phyloP scores from a whole-genome alignment of 805 yeast genomes.

The Teunomyces stri region DNA sequence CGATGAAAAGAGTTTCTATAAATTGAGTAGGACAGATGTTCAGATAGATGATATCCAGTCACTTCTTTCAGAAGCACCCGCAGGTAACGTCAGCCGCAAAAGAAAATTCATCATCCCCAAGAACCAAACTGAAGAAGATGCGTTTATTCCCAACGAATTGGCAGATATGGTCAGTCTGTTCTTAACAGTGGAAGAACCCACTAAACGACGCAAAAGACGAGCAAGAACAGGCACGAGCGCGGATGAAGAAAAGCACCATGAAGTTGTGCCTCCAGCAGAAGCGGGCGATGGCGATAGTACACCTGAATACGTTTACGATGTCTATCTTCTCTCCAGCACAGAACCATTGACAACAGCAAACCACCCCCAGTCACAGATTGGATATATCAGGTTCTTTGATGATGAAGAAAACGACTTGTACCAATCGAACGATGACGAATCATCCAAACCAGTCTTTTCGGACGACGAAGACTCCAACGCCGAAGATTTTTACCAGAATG shows the following conservation, averaged over 20 bases:
- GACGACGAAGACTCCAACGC: constrained; percentile 89
- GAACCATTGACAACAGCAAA: constrained; percentile 45
- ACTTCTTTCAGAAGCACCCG: constrained; percentile 4
- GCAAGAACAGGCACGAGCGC: constrained; percentile 6
- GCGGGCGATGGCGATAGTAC: constrained; percentile 3
- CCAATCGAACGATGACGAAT: constrained; percentile 39
- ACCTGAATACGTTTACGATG: constrained; percentile 88
- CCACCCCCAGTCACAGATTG: constrained; percentile 48
- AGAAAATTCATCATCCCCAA: constrained; percentile 38
- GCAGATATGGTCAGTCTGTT: constrained; percentile 72
- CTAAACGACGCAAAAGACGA: constrained; percentile 13
- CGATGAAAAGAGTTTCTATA: constrained; percentile 18
- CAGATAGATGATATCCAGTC: constrained; percentile 9
- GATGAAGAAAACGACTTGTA: constrained; percentile 47
- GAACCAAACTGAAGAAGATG: constrained; percentile 30
- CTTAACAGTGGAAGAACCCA: constrained; percentile 36
- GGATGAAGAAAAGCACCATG: constrained; percentile 7
- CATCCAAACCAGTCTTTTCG: constrained; percentile 30
- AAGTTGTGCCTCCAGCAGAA: background rate
- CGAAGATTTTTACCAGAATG: constrained; percentile 88
- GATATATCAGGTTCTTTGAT: constrained; percentile 55
- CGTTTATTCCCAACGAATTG: constrained; percentile 54
- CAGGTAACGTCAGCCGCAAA: constrained; percentile 8
- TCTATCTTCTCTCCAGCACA: constrained; percentile 45
- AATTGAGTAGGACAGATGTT: constrained; percentile 37